Base-by-base conservation (phyloP, 768 basidiomycete species). In the Lyophyllum semitale region DNA sequence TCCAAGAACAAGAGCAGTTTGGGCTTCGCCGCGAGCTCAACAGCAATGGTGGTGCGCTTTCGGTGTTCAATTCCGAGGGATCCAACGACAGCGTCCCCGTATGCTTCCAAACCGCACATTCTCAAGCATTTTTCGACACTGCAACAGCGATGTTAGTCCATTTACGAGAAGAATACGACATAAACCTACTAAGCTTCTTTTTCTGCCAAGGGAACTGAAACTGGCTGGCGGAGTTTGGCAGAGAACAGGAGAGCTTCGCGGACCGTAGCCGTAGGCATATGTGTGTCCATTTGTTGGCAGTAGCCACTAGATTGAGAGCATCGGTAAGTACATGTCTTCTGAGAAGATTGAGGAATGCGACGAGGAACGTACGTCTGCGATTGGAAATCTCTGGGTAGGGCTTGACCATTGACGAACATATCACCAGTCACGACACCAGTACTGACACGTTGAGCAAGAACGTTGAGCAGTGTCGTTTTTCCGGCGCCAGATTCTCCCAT, bases 11-110 rank as follows among this genome's bases (percentile, higher is more conserved):
- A 77, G 0, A 96, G 74, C 0, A 94, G 75, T 66, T 84, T 83
- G 0, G 92, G 93, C 84, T 85, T 94, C 5, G 92, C 89, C 38
- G 91, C 92, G 8, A 95, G 77, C 67, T 94, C 92, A 32, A 94
- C 92, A 23, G 83, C 93, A 55, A 95, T 95, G 0, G 92, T 95
- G 0, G 90, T 85, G 8, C 92, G 80, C 71, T 94, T 95, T 46
- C 84, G 79, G 57, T 87, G 82, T 60, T 93, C 89, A 20, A 88
- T 81, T 3, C 84, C 81, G 2, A 89, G 73, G 37, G 83, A 79
- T 22, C 84, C 86, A 9, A 91, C 84, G 62, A 87, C 75, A 3
- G 86, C 89, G 51, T 91, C 87, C 8, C 77, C 87, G 44, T 82
- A 77, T 8, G 77, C 81, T 50, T 84, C 81, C 49, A 92, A 67